These are phyloP conservation scores for Zygoascus biomembranicola DNA, from an alignment of 805 yeast genomes.

Conservation along the genomic window DNA sequence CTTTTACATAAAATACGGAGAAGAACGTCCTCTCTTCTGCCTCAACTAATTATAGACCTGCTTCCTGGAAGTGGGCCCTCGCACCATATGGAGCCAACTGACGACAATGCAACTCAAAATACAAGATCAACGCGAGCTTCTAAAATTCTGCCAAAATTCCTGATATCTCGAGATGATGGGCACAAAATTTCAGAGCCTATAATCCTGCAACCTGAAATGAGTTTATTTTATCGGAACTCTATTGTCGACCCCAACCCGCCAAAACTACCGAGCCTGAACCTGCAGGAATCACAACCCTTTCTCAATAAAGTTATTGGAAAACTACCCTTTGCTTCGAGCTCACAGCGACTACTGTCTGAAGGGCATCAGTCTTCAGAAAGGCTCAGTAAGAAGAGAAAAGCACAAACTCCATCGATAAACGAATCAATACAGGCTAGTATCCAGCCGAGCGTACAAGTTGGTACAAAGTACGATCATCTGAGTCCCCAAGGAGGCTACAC, in stretches of 20 bases:
- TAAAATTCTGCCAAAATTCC: not conserved
- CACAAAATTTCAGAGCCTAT: not conserved
- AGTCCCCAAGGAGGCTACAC: too few species aligned
- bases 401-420: not conserved
- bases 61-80: not conserved
- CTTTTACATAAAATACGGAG: not conserved
- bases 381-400: not conserved
- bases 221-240: not conserved
- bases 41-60: not conserved
- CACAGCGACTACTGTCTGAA: not conserved
- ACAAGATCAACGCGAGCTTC: not conserved
- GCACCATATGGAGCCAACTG: not conserved
- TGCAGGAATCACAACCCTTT: not conserved
- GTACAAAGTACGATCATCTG: not conserved
- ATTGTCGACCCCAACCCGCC: slow-evolving; percentile 1
- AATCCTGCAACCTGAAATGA: not conserved
- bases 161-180: not conserved
- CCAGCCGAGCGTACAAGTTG: not conserved
- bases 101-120: not conserved
- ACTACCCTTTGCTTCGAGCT: not conserved
- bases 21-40: not conserved
- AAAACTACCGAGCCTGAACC: slow-evolving; percentile 1
- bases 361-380: not conserved
- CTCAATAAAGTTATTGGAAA: not conserved
- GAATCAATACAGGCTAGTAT: not conserved